Conservation (phyloP, 2,329 filamentous ascomycete species). For the Cladosporium sp. region DNA sequence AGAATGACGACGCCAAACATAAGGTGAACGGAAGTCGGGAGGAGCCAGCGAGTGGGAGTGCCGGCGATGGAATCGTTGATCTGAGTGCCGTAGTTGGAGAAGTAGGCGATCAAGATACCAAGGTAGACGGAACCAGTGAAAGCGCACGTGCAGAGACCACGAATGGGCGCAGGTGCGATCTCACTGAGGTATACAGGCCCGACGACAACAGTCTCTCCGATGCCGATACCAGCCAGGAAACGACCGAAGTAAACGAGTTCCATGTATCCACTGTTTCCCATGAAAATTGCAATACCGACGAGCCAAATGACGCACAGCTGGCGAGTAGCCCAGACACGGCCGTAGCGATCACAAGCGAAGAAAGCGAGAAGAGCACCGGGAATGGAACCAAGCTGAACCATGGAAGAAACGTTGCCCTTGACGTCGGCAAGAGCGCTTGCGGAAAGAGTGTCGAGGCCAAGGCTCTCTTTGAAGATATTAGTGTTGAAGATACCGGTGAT, state of each 20-base stretch:
- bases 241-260: conserved; percentile 57
- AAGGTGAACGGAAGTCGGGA: conserved; percentile 68
- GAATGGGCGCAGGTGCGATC: conserved; percentile 55
- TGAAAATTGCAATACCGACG: conserved; percentile 38
- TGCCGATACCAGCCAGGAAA: conserved; percentile 51
- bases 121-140: conserved; percentile 65
- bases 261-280: conserved; percentile 33
- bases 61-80: conserved; percentile 36
- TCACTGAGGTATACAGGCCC: conserved; percentile 56
- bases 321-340: conserved; percentile 40
- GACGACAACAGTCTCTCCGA: conserved; percentile 41
- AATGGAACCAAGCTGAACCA: conserved; percentile 74
- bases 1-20: conserved; percentile 71
- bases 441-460: conserved; percentile 52
- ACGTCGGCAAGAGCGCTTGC: conserved; percentile 56
- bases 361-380: conserved; percentile 61
- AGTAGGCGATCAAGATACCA: conserved; percentile 64
- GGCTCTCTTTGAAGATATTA: conserved; percentile 54
- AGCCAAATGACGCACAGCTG: conserved; percentile 39
- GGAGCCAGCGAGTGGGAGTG: conserved; percentile 41
- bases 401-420: conserved; percentile 66
- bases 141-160: conserved; percentile 65
- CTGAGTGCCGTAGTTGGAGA: conserved; percentile 52
- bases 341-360: conserved; percentile 41
- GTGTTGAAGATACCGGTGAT: conserved; percentile 54